These are phyloP conservation scores for Diaporthe helianthi DNA, from an alignment of 2,329 filamentous ascomycete genomes.

Conservation along the genomic window DNA sequence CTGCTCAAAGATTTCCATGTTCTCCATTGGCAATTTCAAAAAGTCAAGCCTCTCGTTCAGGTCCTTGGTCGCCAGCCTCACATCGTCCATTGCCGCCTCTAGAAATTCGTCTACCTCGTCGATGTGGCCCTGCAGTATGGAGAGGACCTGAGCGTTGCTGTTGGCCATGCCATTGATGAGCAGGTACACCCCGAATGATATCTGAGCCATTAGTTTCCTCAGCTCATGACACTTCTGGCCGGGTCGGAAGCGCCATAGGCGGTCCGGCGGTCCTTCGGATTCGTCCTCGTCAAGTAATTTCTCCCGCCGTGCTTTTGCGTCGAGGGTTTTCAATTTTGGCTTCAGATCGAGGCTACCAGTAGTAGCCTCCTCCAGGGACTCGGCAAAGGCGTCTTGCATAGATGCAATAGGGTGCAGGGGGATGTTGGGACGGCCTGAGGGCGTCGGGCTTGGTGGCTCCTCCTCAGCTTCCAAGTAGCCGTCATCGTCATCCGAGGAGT, in stretches of 20 bases:
- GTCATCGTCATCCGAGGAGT: constrained; percentile 28
- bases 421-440: constrained; percentile 37
- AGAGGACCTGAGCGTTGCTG: constrained; percentile 85
- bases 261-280: constrained; percentile 74
- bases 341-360: constrained; percentile 54
- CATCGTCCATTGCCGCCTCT: constrained; percentile 84
- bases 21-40: constrained; percentile 82
- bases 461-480: constrained; percentile 3
- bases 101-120: constrained; percentile 93
- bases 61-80: constrained; percentile 79
- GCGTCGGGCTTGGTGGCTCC: constrained; percentile 18
- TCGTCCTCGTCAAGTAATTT: constrained; percentile 71
- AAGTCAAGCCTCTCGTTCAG: constrained; percentile 81
- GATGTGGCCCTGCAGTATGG: constrained; percentile 89
- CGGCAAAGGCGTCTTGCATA: constrained; percentile 84
- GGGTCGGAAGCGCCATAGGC: constrained; percentile 77
- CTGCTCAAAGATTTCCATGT: constrained; percentile 81
- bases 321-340: constrained; percentile 59
- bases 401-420: constrained; percentile 72
- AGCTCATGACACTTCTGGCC: constrained; percentile 85
- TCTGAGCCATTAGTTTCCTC: constrained; percentile 88
- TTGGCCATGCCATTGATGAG: constrained; percentile 86
- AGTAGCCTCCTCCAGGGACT: constrained; percentile 78
- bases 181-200: constrained; percentile 91
- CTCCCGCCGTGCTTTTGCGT: constrained; percentile 69